Evolutionary conservation across 441 rosid genomes (phyloP).

Genomic region (Eutrema salsugineum): DNA sequence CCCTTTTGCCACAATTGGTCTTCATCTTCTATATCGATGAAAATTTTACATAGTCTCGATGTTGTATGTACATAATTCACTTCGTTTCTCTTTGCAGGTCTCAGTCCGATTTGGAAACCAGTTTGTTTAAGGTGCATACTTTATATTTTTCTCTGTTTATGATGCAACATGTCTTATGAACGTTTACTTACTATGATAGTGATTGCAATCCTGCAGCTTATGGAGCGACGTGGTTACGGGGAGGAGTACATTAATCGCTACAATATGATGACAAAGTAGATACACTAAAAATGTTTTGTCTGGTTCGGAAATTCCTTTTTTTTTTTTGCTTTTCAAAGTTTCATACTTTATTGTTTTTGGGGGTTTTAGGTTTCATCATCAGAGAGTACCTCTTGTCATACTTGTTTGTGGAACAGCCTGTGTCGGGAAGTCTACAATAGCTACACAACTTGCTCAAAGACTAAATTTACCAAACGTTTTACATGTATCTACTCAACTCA

Average conservation of each 20-base stretch:
- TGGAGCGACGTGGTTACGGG: constrained; percentile 93
- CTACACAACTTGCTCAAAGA: constrained; percentile 98
- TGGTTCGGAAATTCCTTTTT: neutral
- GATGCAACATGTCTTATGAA: neutral
- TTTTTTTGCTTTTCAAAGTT: neutral
- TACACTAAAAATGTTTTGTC: neutral
- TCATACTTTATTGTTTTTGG: neutral
- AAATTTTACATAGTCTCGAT: neutral
- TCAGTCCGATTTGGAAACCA: constrained; percentile 91
- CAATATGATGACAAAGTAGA: constrained; percentile 98
- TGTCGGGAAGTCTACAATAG: constrained; percentile 96
- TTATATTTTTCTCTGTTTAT: neutral
- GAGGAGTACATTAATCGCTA: constrained; percentile 89
- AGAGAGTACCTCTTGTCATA: constrained; percentile 92
- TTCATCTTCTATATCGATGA: neutral
- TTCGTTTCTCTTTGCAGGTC: constrained; percentile 51
- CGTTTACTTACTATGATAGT: neutral
- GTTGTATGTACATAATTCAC: neutral
- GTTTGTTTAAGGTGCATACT: constrained; percentile 72
- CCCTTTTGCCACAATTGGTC: neutral
- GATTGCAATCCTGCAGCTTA: constrained; percentile 55
- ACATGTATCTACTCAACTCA: constrained; percentile 48
- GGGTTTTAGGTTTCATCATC: constrained; percentile 96
- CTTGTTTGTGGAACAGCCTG: constrained; percentile 99
- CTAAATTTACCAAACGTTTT: constrained; percentile 96